phyloP scores from a whole-genome alignment of 2,329 filamentous ascomycete species.

The Colletotrichum sp. region DNA sequence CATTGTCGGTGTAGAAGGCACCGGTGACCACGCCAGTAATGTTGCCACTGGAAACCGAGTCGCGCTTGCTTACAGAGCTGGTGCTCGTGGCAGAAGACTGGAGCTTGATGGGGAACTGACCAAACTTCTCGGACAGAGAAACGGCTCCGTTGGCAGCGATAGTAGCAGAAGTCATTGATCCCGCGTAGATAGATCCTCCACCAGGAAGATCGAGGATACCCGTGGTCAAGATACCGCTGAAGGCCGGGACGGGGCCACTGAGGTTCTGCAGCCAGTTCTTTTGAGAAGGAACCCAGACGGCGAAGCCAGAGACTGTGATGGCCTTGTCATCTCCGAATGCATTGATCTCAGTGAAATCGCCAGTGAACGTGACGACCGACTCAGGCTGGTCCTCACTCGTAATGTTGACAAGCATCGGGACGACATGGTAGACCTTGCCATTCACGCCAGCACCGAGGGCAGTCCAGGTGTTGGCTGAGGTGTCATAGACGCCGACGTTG shows the following conservation, averaged over 20 bases:
- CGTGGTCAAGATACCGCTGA: constrained; percentile 76
- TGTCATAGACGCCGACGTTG: constrained; percentile 80
- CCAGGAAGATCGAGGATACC: constrained; percentile 69
- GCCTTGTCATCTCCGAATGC: constrained; percentile 68
- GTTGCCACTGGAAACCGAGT: constrained; percentile 41
- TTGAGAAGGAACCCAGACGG: constrained; percentile 87
- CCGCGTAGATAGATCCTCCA: constrained; percentile 75
- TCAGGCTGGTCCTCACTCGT: constrained; percentile 69
- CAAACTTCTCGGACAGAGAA: constrained; percentile 63
- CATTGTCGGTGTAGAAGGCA: constrained; percentile 73
- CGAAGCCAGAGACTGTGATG: constrained; percentile 75
- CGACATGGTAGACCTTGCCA: constrained; percentile 76
- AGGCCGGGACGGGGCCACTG: constrained; percentile 64
- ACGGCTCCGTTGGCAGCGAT: constrained; percentile 76
- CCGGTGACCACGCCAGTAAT: constrained; percentile 77
- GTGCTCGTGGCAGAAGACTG: constrained; percentile 36
- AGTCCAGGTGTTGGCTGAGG: constrained; percentile 71
- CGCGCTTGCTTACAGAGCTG: constrained; percentile 51
- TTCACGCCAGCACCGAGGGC: constrained; percentile 86
- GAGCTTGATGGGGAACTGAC: constrained; percentile 63
- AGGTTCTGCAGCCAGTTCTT: constrained; percentile 90
- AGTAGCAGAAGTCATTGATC: constrained; percentile 80
- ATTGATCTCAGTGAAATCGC: constrained; percentile 76
- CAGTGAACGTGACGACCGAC: constrained; percentile 79
- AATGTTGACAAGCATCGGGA: constrained; percentile 80